Conservation (phyloP, 257 asterid species). For the Gynochthodes officinalis region DNA sequence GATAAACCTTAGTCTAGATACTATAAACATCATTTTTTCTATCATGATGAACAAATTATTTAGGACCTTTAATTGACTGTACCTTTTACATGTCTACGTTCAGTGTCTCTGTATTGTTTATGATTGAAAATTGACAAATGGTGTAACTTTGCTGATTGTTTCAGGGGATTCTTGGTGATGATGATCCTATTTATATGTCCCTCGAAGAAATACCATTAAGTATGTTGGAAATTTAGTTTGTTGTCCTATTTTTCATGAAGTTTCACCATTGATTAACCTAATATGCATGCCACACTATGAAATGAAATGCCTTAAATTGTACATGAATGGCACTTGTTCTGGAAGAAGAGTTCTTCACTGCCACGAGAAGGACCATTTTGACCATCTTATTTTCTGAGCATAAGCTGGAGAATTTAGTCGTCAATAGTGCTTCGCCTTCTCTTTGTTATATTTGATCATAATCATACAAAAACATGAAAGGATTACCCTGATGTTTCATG, state of each 20-base stretch:
- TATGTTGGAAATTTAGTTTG: constrained; percentile 37
- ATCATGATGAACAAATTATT: constrained; percentile 10
- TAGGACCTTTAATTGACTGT: not conserved
- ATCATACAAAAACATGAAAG: not conserved
- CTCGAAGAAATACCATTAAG: constrained; percentile 92
- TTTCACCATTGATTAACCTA: constrained; percentile 4
- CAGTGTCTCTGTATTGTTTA: not conserved
- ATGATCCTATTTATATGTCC: constrained; percentile 91
- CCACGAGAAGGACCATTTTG: not conserved
- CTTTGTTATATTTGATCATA: not conserved
- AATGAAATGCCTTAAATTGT: not conserved
- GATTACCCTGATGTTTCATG: not conserved
- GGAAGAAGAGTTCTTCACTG: not conserved
- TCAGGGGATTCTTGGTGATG: constrained; percentile 95
- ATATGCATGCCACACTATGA: not conserved
- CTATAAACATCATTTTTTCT: constrained; percentile 7
- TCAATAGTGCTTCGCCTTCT: not conserved
- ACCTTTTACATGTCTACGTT: not conserved
- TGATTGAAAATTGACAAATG: not conserved
- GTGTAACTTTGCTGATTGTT: constrained; percentile 24
- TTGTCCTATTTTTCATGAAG: not conserved
- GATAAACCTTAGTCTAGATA: not conserved
- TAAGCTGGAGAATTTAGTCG: not conserved
- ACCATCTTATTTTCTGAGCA: not conserved
- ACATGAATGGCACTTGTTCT: not conserved